A percentile compares a stretch with the other conserved stretches of the same genome.
These are phyloP conservation scores for Cutaneotrichosporon cavernicola DNA, from an alignment of 1,284 basidiomycete species.

Conservation along the genomic window DNA sequence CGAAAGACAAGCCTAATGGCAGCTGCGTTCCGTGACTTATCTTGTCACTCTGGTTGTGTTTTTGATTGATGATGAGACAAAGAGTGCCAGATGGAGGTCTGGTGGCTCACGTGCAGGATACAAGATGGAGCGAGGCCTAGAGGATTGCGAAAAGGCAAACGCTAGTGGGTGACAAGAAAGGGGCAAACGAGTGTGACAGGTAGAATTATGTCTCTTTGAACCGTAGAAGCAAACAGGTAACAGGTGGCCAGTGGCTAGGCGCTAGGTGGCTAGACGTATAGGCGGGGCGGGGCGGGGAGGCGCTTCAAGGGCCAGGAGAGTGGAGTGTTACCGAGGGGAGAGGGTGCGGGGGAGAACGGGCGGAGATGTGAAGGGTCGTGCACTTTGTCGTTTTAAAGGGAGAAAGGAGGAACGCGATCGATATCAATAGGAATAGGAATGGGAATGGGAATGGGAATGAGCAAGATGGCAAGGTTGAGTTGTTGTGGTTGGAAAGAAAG, in stretches of 20 bases:
- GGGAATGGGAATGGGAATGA: neutral
- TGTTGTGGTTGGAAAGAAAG: neutral
- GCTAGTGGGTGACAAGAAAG: slow-evolving; percentile 2
- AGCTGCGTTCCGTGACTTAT: neutral
- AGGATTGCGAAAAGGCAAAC: neutral
- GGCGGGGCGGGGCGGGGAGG: too few species aligned
- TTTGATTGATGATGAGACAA: neutral
- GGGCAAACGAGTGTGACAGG: slow-evolving; percentile 10
- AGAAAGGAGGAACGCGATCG: neutral
- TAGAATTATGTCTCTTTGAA: neutral
- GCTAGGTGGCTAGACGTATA: too few species aligned
- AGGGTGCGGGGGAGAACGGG: neutral
- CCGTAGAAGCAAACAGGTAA: too few species aligned
- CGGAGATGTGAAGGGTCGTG: slow-evolving; percentile 2
- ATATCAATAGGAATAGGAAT: neutral
- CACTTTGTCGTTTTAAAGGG: slow-evolving; percentile 1
- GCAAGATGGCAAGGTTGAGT: neutral
- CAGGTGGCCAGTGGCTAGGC: too few species aligned
- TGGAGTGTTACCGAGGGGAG: neutral
- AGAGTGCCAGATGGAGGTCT: neutral
- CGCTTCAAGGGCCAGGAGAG: neutral
- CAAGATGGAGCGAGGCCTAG: neutral
- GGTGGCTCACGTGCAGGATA: neutral
- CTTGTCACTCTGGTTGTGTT: slow-evolving; percentile 1
- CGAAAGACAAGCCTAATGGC: neutral